Percentiles rank a stretch among this genome's conserved stretches.
phyloP scores from a whole-genome alignment of 73 alveolate species.

The Paraurostyla sp. region DNA sequence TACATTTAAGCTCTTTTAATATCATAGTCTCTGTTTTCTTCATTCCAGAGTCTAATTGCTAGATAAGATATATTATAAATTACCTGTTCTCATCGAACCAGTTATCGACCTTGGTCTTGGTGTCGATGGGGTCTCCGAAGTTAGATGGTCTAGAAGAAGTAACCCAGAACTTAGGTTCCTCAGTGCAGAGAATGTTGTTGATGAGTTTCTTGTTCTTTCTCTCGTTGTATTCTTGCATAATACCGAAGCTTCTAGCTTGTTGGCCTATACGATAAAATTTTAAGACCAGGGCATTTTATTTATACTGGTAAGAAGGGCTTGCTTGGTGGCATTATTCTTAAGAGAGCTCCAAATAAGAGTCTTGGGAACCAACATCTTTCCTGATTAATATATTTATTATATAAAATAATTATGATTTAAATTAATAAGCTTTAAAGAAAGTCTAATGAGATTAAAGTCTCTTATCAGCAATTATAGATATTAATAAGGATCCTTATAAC shows the following conservation, averaged over 20 bases:
- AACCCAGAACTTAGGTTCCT: constrained; percentile 88
- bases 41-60: constrained; percentile 87
- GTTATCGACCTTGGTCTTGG: constrained; percentile 92
- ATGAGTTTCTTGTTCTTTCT: constrained; percentile 88
- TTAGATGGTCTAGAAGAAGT: constrained; percentile 93
- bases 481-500: too few relatives aligned
- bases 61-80: background rate
- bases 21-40: constrained; percentile 86
- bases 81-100: constrained; percentile 94
- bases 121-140: constrained; percentile 93
- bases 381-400: background rate
- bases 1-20: constrained; percentile 93
- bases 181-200: constrained; percentile 80
- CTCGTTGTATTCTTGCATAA: constrained; percentile 85
- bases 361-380: constrained; percentile 55
- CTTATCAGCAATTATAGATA: too few relatives aligned
- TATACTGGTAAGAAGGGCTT: background rate
- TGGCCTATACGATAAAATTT: constrained; percentile 1
- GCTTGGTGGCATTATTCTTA: constrained; percentile 14
- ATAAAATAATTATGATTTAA: background rate
- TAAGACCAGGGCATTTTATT: too few relatives aligned
- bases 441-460: too few relatives aligned
- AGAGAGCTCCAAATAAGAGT: constrained; percentile 20
- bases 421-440: background rate
- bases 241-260: constrained; percentile 77